Conservation (phyloP, 75 land plant species). For the Isoetes taiwanensis region DNA sequence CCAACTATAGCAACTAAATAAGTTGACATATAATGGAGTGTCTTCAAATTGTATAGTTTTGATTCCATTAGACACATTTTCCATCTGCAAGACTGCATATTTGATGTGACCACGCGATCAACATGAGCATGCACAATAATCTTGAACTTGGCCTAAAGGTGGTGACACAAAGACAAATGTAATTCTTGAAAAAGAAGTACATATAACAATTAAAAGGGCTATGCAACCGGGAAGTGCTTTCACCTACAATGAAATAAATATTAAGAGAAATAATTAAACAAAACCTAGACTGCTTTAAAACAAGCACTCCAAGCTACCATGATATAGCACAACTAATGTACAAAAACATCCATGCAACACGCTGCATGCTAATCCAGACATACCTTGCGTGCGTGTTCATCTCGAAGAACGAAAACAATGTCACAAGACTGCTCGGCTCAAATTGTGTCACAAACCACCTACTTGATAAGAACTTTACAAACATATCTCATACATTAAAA, state of each 20-base stretch:
- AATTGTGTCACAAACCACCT: constrained; percentile 71
- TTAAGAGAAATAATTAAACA: too few species aligned
- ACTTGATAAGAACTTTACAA: constrained; percentile 51
- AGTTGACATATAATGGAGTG: constrained; percentile 89
- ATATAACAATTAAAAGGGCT: neutral
- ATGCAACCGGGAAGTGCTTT: too few species aligned
- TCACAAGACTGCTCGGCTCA: constrained; percentile 93
- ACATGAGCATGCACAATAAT: constrained; percentile 63
- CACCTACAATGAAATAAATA: too few species aligned
- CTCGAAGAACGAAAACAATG: constrained; percentile 98
- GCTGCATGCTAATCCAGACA: too few species aligned
- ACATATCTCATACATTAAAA: too few species aligned
- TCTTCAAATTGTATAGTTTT: constrained; percentile 57
- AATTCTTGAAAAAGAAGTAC: neutral
- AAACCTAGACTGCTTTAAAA: too few species aligned
- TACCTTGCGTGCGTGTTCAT: constrained; percentile 93
- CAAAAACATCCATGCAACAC: too few species aligned
- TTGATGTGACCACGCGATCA: constrained; percentile 71
- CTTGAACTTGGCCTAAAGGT: constrained; percentile 73
- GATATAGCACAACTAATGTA: too few species aligned
- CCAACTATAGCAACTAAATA: constrained; percentile 95
- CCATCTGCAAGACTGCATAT: constrained; percentile 75
- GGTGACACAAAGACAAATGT: neutral
- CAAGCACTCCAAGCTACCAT: too few species aligned
- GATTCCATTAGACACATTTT: constrained; percentile 12